Conservation (phyloP, 1,139 yeast genomes). For the Nakaseomyces kungkrabaensis region DNA sequence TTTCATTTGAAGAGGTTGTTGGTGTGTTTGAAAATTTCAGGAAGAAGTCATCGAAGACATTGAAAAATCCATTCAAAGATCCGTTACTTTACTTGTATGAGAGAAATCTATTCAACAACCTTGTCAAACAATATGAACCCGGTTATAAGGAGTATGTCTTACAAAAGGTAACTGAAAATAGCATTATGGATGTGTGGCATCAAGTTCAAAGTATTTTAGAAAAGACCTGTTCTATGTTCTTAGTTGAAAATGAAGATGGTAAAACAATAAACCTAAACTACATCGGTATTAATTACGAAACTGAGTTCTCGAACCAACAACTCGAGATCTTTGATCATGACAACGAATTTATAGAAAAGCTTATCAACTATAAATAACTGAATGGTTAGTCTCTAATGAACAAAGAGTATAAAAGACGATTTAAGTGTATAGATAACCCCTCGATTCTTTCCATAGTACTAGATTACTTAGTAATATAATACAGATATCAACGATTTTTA, state of each 20-base stretch:
- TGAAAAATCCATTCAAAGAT: constrained; percentile 21
- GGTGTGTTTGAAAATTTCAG: constrained; percentile 2
- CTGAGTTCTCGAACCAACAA: neutral
- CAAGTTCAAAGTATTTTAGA: neutral
- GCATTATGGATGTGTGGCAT: neutral
- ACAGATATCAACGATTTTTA: too few species aligned
- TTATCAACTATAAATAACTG: neutral
- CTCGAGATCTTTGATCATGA: neutral
- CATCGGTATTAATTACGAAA: neutral
- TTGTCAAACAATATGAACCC: neutral
- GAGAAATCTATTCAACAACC: constrained; percentile 12
- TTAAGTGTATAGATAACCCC: too few species aligned
- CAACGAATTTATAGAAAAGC: neutral
- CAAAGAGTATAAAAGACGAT: too few species aligned
- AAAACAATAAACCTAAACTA: neutral
- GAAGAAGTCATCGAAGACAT: neutral
- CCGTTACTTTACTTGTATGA: constrained; percentile 19
- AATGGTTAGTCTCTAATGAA: neutral
- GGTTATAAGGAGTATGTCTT: neutral
- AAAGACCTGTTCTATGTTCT: neutral
- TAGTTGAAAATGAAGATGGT: neutral
- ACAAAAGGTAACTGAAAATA: neutral
- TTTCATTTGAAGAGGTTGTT: constrained; percentile 10
- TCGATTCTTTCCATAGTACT: too few species aligned
- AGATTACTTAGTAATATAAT: neutral